These are phyloP conservation scores for Aspergillus sp. DNA, from an alignment of 2,329 filamentous ascomycete species.

Conservation along the genomic window DNA sequence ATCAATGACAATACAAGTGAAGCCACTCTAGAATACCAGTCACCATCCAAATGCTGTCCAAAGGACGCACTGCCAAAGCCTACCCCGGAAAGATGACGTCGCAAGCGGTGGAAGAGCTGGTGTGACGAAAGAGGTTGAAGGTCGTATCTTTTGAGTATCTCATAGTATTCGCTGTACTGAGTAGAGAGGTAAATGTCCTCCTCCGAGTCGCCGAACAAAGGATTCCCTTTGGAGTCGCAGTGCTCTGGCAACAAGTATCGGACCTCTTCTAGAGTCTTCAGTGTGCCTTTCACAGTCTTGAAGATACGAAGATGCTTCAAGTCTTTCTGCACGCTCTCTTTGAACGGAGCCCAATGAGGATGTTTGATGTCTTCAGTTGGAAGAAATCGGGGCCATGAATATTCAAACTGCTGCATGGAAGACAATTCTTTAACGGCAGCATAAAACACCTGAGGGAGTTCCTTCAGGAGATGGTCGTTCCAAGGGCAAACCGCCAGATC, in stretches of 20 bases:
- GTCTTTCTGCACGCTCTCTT: not conserved
- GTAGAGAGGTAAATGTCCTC: constrained; percentile 6
- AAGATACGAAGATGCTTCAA: not conserved
- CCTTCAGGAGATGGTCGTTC: not conserved
- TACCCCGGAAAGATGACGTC: not conserved
- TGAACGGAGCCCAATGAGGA: not conserved
- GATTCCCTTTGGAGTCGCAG: not conserved
- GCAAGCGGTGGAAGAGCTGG: constrained; percentile 1
- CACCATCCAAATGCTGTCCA: no score
- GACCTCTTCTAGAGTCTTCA: constrained; percentile 3
- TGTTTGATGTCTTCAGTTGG: not conserved
- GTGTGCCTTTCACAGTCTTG: not conserved
- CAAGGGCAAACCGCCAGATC: not conserved
- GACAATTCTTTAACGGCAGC: not conserved
- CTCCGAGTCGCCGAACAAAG: not conserved
- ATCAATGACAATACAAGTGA: not conserved
- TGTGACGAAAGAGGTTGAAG: not conserved
- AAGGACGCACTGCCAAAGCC: accelerated
- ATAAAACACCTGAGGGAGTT: not conserved
- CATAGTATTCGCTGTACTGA: not conserved
- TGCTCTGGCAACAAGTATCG: constrained; percentile 1
- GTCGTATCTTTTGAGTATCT: not conserved
- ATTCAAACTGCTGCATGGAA: not conserved
- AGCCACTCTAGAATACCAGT: not conserved
- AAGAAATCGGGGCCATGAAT: not conserved